These are phyloP conservation scores for Apium graveolens DNA, from an alignment of 129 eudicot genomes.

Conservation along the genomic window DNA sequence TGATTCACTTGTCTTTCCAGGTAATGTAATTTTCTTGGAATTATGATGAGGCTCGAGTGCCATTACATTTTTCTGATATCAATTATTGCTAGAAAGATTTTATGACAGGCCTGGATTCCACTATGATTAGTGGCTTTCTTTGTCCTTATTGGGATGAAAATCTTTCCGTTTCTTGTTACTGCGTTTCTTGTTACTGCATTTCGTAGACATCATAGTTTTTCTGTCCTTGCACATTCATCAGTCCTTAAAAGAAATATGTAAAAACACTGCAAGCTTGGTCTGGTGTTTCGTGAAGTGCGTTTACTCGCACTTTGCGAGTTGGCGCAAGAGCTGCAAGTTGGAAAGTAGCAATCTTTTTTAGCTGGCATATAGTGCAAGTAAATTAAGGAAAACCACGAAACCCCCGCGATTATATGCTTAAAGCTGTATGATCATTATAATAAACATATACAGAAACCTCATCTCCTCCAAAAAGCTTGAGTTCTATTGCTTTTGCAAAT, in stretches of 20 bases:
- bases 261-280: background rate
- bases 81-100: slow-evolving; percentile 45
- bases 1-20: slow-evolving; percentile 23
- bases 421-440: background rate
- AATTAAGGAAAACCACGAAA: background rate
- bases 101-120: slow-evolving; percentile 31
- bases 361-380: background rate
- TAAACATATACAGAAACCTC: background rate
- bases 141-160: slow-evolving; percentile 24
- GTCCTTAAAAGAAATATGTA: background rate
- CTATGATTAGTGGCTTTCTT: slow-evolving; percentile 31
- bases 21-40: slow-evolving; percentile 11
- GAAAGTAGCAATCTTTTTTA: background rate
- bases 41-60: slow-evolving; percentile 29
- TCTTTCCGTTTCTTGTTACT: slow-evolving; percentile 16
- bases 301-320: background rate
- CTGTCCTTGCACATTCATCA: background rate
- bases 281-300: background rate
- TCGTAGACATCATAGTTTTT: background rate
- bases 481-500: background rate
- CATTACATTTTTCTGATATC: slow-evolving; percentile 31
- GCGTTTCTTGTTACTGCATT: slow-evolving; percentile 12
- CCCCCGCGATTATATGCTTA: background rate
- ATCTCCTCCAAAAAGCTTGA: background rate
- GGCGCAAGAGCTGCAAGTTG: background rate